These are phyloP conservation scores for Cladosporium colombiae DNA, from an alignment of 2,329 filamentous ascomycete genomes.

Conservation along the genomic window DNA sequence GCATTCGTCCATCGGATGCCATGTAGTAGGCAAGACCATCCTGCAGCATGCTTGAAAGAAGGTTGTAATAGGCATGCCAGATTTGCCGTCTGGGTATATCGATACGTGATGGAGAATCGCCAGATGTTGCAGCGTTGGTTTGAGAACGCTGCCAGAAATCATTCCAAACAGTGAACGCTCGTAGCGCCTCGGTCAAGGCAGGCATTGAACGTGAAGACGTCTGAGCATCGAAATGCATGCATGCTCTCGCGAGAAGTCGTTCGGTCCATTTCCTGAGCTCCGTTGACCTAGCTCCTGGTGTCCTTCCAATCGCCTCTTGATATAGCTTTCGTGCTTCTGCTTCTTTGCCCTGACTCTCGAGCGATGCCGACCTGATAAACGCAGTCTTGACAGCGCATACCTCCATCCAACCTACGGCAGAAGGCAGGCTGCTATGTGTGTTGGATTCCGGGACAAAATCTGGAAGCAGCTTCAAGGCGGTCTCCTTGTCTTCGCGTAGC, in stretches of 20 bases:
- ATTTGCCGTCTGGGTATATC: conserved; percentile 59
- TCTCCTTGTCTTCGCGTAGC: conserved; percentile 65
- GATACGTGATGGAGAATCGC: conserved; percentile 36
- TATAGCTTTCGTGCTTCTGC: conserved; percentile 30
- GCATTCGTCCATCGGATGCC: conserved; percentile 5
- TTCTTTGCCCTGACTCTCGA: conserved; percentile 29
- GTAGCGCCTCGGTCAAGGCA: conserved; percentile 28
- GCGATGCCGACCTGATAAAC: conserved; percentile 34
- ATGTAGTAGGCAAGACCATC: conserved; percentile 59
- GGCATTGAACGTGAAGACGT: conserved; percentile 26
- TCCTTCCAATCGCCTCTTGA: conserved; percentile 24
- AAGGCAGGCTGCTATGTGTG: conserved; percentile 19
- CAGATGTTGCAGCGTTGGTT: conserved; percentile 38
- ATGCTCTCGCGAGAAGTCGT: conserved; percentile 34
- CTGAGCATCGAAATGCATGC: conserved; percentile 32
- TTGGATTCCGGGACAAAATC: conserved; percentile 16
- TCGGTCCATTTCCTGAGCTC: conserved; percentile 39
- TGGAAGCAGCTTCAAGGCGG: conserved; percentile 54
- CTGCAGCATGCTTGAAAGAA: conserved; percentile 74
- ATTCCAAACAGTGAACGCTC: conserved; percentile 63
- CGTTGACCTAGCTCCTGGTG: conserved; percentile 33
- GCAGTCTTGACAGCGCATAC: conserved; percentile 59
- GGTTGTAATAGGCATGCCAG: conserved; percentile 83
- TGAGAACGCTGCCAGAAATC: conserved; percentile 59
- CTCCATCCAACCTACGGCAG: conserved; percentile 67